Percentiles rank a stretch among this genome's conserved stretches.
Conservation (phyloP, 345 rosid species). For the Firmiana major region DNA sequence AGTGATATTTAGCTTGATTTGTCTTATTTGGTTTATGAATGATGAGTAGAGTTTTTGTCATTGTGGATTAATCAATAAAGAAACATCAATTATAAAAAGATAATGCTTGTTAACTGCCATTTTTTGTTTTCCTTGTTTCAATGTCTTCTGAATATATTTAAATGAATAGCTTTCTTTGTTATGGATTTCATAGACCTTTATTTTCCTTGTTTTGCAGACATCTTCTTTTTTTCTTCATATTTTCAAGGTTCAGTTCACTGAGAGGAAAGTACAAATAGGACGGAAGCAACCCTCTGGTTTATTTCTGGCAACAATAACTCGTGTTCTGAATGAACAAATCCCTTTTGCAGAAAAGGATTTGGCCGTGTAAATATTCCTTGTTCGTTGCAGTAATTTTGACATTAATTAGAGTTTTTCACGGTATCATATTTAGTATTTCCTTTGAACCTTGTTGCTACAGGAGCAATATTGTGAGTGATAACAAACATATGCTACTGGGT, state of each 20-base stretch:
- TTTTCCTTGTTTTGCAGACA: slow-evolving; percentile 56
- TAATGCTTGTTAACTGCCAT: not conserved
- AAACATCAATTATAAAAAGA: not conserved
- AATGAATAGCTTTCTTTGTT: not conserved
- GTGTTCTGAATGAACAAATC: slow-evolving; percentile 77
- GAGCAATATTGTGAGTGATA: slow-evolving; percentile 85
- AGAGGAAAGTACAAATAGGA: slow-evolving; percentile 58
- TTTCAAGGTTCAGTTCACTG: slow-evolving; percentile 76
- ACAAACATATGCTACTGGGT: slow-evolving; percentile 76
- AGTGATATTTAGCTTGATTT: not conserved
- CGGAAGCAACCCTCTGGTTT: slow-evolving; percentile 75
- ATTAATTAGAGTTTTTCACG: not conserved
- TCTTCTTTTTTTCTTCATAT: slow-evolving; percentile 78
- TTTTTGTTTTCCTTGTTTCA: not conserved
- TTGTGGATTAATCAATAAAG: not conserved
- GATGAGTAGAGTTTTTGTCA: not conserved
- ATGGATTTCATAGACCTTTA: not conserved
- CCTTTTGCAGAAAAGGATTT: slow-evolving; percentile 68
- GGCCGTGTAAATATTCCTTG: slow-evolving; percentile 58
- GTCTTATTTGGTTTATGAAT: not conserved
- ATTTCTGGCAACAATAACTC: slow-evolving; percentile 58
- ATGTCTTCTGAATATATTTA: not conserved
- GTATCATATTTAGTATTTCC: slow-evolving; percentile 14
- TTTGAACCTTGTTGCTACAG: slow-evolving; percentile 32
- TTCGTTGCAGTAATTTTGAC: not conserved